phyloP scores from a whole-genome alignment of 306 rosid species.

The Abrus pulchellus region DNA sequence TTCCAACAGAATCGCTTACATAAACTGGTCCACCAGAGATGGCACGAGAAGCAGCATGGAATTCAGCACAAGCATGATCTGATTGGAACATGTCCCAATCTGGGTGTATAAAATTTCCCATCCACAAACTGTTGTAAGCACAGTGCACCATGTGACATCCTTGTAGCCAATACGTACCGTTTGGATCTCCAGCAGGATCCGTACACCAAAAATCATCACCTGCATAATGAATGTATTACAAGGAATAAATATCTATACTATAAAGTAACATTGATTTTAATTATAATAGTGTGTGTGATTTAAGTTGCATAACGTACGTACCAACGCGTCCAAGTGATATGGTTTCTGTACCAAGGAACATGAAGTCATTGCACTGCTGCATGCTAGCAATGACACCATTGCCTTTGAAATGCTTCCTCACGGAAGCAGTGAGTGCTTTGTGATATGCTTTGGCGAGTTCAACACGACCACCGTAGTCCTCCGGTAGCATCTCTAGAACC shows the following conservation, averaged over 20 bases:
- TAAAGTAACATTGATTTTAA: background rate
- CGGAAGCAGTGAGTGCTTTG: slow-evolving; percentile 70
- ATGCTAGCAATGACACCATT: slow-evolving; percentile 85
- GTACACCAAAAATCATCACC: slow-evolving; percentile 88
- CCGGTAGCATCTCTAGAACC: slow-evolving; percentile 79
- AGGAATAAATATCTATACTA: background rate
- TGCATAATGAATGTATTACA: slow-evolving; percentile 8
- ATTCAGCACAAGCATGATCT: slow-evolving; percentile 70
- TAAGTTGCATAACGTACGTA: slow-evolving; percentile 24
- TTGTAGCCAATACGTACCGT: slow-evolving; percentile 78
- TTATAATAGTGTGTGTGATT: background rate
- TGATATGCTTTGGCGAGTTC: slow-evolving; percentile 71
- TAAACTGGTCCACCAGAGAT: slow-evolving; percentile 88
- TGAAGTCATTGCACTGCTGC: slow-evolving; percentile 86
- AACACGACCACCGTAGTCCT: slow-evolving; percentile 77
- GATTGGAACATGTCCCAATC: slow-evolving; percentile 95
- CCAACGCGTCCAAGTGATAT: slow-evolving; percentile 81
- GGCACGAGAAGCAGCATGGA: slow-evolving; percentile 78
- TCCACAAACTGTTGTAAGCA: slow-evolving; percentile 86
- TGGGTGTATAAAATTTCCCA: slow-evolving; percentile 81
- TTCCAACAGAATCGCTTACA: slow-evolving; percentile 74
- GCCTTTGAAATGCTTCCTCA: slow-evolving; percentile 76
- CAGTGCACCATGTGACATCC: slow-evolving; percentile 91
- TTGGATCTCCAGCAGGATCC: slow-evolving; percentile 72
- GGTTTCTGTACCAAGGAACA: slow-evolving; percentile 84